Evolutionary conservation across 768 basidiomycete genomes (phyloP), one percentile per base, ranked within the genome.

Genomic region (Chiua virens): DNA sequence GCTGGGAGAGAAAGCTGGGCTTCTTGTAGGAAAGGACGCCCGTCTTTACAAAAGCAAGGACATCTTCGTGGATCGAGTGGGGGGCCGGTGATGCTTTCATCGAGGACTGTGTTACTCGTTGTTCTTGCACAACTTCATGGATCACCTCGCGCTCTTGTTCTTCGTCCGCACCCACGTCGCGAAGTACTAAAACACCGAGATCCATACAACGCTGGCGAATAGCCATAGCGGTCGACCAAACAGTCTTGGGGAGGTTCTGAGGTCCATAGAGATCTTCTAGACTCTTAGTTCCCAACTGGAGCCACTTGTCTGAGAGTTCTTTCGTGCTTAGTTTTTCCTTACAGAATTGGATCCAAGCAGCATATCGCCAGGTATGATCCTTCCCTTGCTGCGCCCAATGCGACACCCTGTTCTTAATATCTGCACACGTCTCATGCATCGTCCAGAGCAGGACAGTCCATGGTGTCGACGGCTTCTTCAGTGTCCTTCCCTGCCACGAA

Each of bases 101-200:
- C 1, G 66, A 55, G 4, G 75, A 72, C 5, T 75, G 65, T 54
- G 75, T 62, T 1, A 71, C 51, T 45, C 77, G 66, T 10, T 59
- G 63, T 50, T 80, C 78, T 5, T 56, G 61, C 53, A 78, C 77
- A 6, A 70, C 62, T 56, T 81, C 79, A 21, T 75, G 75, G 3
- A 60, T 53, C 8, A 81, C 62, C 49, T 81, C 78, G 22, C 79
- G 63, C 47, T 81, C 80, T 50, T 80, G 79, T 52, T 80, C 79
- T 54, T 80, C 77, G 25, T 73, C 73, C 59, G 75, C 58, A 32
- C 48, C 56, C 25, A 51, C 54, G 34, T 64, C 58, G 1, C 54
- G 57, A 0, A 52, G 36, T 2, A 50, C 45, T 14, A 37, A 27
- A 25, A 65, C 18, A 0, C 62, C 64, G 21, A 64, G 64, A 6